Base-by-base conservation (phyloP, 495 filamentous ascomycete genomes). In the Talaromyces borbonicus region DNA sequence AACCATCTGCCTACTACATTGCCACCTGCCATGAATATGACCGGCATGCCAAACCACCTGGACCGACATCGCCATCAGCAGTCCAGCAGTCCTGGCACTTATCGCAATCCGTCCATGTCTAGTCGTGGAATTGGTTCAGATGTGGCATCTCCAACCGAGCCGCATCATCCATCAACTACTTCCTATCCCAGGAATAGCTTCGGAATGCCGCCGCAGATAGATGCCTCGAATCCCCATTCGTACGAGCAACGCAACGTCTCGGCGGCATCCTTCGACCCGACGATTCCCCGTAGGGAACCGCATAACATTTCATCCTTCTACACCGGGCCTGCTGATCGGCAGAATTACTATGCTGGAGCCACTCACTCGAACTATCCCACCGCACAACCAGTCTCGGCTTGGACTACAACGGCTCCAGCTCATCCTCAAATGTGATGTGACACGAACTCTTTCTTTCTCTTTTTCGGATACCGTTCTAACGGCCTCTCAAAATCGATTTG, bases 61-160 rank as follows among this genome's bases (percentile, higher is more conserved):
- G 67, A 71, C 11, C 66, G 67, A 27, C 65, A 62, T 47, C 59
- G 67, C 18, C 15, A 66, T 22, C 59, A 63, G 11, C 67, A 66
- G 2, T 63, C 68, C 22, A 64, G 66, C 52, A 67, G 64, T 41
- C 61, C 60, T 0, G 58, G 65, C 6, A 65, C 62, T 5, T 71
- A 71, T 35, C 60, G 67, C 41, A 70, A 67, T 31, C 61, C 63
- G 0, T 69, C 67, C 4, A 65, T 71, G 8, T 69, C 67, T 11
- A 67, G 64, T 16, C 61, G 66, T 40, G 68, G 62, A 46, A 57
- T 64, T 27, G 59, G 61, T 3, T 66, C 67, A 4, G 67, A 71
- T 33, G 59, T 60, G 5, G 65, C 67, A 14, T 69, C 67, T 0
- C 67, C 67, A 7, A 64, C 65, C 48, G 67, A 71, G 35, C 57